Evolutionary conservation across 345 rosid species (phyloP).

Genomic region (Acer negundo): DNA sequence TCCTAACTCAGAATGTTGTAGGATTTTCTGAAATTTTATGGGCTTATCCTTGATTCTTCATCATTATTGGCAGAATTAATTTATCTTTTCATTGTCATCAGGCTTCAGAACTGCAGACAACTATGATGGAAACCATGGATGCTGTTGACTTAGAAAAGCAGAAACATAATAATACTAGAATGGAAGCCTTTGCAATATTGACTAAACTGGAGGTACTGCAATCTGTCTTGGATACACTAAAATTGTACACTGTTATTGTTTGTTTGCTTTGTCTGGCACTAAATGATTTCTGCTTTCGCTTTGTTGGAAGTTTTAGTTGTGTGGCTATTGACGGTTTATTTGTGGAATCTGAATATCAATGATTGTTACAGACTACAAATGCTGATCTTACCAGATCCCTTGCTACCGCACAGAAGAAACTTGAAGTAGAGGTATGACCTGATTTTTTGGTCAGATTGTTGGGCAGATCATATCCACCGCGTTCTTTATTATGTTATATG

Average conservation of each 20-base stretch:
- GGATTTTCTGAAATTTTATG: not conserved
- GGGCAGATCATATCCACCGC: not conserved
- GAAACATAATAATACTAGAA: conserved; percentile 94
- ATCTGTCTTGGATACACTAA: conserved; percentile 18
- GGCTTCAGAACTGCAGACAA: conserved; percentile 94
- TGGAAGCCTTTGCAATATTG: conserved; percentile 79
- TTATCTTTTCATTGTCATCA: conserved; percentile 35
- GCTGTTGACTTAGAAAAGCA: conserved; percentile 92
- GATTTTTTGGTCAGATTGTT: conserved; percentile 23
- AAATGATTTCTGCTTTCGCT: conserved; percentile 5
- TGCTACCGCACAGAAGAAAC: conserved; percentile 82
- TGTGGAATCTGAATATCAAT: conserved; percentile 32
- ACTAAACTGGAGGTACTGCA: conserved; percentile 82
- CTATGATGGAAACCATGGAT: conserved; percentile 89
- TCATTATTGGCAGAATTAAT: conserved; percentile 5
- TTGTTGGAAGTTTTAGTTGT: conserved; percentile 14
- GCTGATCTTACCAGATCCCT: conserved; percentile 87
- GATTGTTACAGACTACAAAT: conserved; percentile 70
- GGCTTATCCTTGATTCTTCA: conserved; percentile 3
- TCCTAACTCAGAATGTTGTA: not conserved
- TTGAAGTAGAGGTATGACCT: conserved; percentile 77
- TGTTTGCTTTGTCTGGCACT: not conserved
- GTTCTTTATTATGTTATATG: conserved; percentile 10
- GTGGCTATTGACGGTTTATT: conserved; percentile 11
- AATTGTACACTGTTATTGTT: not conserved